A percentile compares a stretch with the other conserved stretches of the same genome.
Conservation (phyloP, 495 filamentous ascomycete genomes). For the Hypoxylon cercidicola region DNA sequence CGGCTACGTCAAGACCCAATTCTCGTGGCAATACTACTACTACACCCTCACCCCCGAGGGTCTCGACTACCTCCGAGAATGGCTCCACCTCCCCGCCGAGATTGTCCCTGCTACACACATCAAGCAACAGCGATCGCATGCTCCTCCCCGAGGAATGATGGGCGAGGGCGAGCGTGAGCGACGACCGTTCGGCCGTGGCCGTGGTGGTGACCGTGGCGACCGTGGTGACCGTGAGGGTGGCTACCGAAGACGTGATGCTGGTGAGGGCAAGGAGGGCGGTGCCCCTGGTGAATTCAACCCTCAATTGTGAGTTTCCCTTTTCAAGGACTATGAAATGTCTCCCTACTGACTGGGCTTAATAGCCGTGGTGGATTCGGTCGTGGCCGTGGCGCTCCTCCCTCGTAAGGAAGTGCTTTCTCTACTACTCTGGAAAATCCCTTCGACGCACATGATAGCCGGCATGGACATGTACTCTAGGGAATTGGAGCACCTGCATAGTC, state of each 20-base stretch:
- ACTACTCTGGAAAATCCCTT: conserved; percentile 50
- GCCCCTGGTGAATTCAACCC: conserved; percentile 95
- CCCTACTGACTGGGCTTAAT: conserved; percentile 47
- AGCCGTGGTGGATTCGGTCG: conserved; percentile 93
- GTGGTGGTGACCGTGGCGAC: conserved; percentile 72
- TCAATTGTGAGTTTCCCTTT: conserved; percentile 72
- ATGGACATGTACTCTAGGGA: conserved; percentile 63
- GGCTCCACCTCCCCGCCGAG: conserved; percentile 99
- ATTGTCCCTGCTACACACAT: conserved; percentile 99
- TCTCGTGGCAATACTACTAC: conserved; percentile 99
- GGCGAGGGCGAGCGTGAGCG: conserved; percentile 88
- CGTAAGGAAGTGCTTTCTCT: conserved; percentile 57
- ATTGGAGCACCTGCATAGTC: conserved; percentile 57
- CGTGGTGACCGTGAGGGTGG: conserved; percentile 81
- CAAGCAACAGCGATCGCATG: conserved; percentile 99
- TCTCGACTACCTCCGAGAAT: conserved; percentile 99
- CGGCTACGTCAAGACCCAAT: conserved; percentile 98
- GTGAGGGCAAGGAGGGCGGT: conserved; percentile 94
- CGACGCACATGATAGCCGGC: conserved; percentile 56
- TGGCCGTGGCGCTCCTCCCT: conserved; percentile 82
- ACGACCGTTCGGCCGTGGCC: conserved; percentile 70
- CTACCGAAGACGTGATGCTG: conserved; percentile 87
- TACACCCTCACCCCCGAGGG: conserved; percentile 99
- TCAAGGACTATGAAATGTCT: background rate
- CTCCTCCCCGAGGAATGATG: conserved; percentile 98